Evolutionary conservation across 495 filamentous ascomycete genomes (phyloP).

Genomic region (Aspergillus heteromorphus): DNA sequence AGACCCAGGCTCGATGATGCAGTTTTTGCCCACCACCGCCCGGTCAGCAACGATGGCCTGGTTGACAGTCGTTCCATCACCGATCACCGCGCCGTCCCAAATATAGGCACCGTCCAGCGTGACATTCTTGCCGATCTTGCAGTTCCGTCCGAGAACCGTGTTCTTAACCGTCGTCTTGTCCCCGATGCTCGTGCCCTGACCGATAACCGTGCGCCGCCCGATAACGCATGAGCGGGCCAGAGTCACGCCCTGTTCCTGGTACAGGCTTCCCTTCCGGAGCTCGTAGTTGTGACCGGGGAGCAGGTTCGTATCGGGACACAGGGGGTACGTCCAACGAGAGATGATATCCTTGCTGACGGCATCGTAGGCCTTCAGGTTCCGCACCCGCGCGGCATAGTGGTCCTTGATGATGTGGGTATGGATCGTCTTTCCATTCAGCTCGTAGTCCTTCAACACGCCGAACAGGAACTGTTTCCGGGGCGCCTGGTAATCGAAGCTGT

Average conservation of each 20-base stretch:
- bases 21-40: slow-evolving; percentile 64
- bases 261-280: slow-evolving; percentile 57
- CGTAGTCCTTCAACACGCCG: slow-evolving; percentile 91
- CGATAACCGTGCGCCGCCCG: slow-evolving; percentile 64
- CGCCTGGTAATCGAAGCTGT: slow-evolving; percentile 93
- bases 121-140: slow-evolving; percentile 79
- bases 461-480: slow-evolving; percentile 84
- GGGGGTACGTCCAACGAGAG: slow-evolving; percentile 84
- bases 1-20: slow-evolving; percentile 61
- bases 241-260: slow-evolving; percentile 65
- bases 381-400: slow-evolving; percentile 73
- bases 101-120: slow-evolving; percentile 76
- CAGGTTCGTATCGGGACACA: slow-evolving; percentile 85
- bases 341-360: slow-evolving; percentile 86
- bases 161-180: slow-evolving; percentile 61
- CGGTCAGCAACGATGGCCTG: slow-evolving; percentile 72
- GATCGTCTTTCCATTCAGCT: slow-evolving; percentile 92
- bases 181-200: slow-evolving; percentile 69
- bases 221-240: slow-evolving; percentile 67
- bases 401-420: slow-evolving; percentile 82
- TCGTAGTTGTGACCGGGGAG: slow-evolving; percentile 70
- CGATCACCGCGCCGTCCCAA: slow-evolving; percentile 79
- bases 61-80: slow-evolving; percentile 62
- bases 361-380: slow-evolving; percentile 84
- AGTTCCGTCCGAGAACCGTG: slow-evolving; percentile 75